A percentile compares a stretch with the other conserved stretches of the same genome.
Evolutionary conservation across 805 yeast species (phyloP).

Genomic region (Metschnikowia cerradonensis): DNA sequence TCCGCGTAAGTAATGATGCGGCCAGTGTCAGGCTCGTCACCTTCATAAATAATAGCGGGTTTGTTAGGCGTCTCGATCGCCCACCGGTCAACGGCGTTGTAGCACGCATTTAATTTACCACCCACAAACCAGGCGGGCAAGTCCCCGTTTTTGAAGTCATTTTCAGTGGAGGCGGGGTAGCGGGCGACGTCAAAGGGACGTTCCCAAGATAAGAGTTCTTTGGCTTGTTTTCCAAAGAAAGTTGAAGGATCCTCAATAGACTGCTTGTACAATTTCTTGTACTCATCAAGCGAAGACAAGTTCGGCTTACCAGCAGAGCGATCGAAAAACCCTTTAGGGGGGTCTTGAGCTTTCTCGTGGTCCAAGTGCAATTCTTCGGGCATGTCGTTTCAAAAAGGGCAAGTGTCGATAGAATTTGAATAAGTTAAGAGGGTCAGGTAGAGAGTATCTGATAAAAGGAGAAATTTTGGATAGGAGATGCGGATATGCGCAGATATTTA

Average conservation of each 20-base stretch:
- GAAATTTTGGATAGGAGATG: not conserved
- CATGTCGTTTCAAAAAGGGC: conserved; percentile 5
- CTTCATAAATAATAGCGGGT: conserved; percentile 84
- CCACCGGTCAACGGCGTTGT: conserved; percentile 94
- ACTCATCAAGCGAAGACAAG: conserved; percentile 16
- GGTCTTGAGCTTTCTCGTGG: conserved; percentile 19
- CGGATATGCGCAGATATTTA: conserved; percentile 2
- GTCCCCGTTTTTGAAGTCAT: conserved; percentile 56
- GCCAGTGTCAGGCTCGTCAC: conserved; percentile 80
- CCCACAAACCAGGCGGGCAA: conserved; percentile 85
- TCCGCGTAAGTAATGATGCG: conserved; percentile 79
- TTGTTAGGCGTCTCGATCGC: conserved; percentile 85
- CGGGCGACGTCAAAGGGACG: conserved; percentile 64
- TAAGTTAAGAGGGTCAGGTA: not conserved
- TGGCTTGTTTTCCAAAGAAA: conserved; percentile 78
- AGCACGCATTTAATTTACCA: conserved; percentile 89
- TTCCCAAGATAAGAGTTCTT: conserved; percentile 73
- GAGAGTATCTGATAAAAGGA: not conserved
- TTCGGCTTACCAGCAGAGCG: conserved; percentile 13
- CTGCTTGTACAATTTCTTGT: conserved; percentile 53
- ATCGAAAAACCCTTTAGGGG: conserved; percentile 19
- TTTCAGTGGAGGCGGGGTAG: conserved; percentile 53
- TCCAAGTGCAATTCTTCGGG: conserved; percentile 19
- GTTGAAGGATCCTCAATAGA: conserved; percentile 75
- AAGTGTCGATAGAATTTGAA: not conserved